Percentiles rank a stretch among this genome's conserved stretches.
These are phyloP conservation scores for Neurospora crassa DNA, from an alignment of 2,329 filamentous ascomycete species.

Conservation along the genomic window DNA sequence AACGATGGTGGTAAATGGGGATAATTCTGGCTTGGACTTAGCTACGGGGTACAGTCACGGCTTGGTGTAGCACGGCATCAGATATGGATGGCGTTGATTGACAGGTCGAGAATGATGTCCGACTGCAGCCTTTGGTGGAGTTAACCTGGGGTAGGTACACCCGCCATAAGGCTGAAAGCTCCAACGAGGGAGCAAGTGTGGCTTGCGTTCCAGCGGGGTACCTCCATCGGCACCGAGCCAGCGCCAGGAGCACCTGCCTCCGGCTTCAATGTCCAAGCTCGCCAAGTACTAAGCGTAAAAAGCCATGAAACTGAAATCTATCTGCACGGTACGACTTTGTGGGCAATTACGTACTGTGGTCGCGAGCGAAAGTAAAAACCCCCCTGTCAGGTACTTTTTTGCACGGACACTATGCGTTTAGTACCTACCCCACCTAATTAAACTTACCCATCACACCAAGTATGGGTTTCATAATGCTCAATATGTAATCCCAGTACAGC, in stretches of 20 bases:
- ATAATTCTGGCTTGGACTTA: neutral
- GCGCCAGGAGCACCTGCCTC: neutral
- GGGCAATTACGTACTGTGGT: no score
- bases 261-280: neutral
- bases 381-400: no score
- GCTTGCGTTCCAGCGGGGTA: neutral
- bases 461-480: neutral
- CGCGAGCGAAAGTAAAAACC: no score
- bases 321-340: no score
- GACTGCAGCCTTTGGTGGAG: neutral
- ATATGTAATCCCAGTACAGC: neutral
- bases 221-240: neutral
- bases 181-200: neutral
- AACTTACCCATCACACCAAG: no score
- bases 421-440: no score
- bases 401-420: no score
- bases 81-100: neutral
- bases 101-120: neutral
- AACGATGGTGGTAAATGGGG: neutral
- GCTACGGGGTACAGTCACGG: neutral
- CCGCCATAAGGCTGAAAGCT: neutral
- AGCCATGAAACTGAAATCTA: neutral
- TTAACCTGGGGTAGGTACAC: neutral
- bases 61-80: neutral
- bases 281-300: neutral